Evolutionary conservation across 2,329 filamentous ascomycete genomes (phyloP).

Genomic region (Penicillium sp.): DNA sequence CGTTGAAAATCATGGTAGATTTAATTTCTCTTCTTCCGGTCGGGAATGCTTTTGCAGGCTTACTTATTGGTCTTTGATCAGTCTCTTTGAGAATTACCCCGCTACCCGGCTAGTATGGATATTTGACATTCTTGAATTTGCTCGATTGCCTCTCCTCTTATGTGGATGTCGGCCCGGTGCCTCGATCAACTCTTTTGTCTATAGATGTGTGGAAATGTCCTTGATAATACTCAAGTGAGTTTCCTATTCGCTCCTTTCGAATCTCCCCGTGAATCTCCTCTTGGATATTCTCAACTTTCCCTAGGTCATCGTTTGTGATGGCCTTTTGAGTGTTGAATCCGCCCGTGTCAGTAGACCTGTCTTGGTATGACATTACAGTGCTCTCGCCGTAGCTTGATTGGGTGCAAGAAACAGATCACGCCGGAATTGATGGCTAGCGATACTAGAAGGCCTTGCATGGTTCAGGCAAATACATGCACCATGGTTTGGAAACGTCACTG

Average conservation of each 20-base stretch:
- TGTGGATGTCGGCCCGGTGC: background rate
- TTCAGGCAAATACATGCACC: background rate
- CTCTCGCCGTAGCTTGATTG: background rate
- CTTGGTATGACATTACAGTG: background rate
- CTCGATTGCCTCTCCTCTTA: background rate
- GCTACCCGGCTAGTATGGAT: slow-evolving; percentile 3
- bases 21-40: background rate
- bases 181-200: background rate
- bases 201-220: background rate
- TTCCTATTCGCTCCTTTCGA: background rate
- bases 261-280: too few species aligned
- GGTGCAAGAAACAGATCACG: background rate
- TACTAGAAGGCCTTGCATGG: background rate
- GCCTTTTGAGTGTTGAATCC: background rate
- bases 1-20: background rate
- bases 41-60: background rate
- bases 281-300: too few species aligned
- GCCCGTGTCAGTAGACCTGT: too few species aligned
- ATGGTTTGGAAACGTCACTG: background rate
- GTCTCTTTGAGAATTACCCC: background rate
- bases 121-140: background rate
- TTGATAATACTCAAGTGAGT: background rate
- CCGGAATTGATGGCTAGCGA: background rate
- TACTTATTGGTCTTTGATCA: background rate
- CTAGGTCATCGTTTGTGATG: background rate